Evolutionary conservation across 306 rosid genomes (phyloP).

Genomic region (Gleditsia sinensis): DNA sequence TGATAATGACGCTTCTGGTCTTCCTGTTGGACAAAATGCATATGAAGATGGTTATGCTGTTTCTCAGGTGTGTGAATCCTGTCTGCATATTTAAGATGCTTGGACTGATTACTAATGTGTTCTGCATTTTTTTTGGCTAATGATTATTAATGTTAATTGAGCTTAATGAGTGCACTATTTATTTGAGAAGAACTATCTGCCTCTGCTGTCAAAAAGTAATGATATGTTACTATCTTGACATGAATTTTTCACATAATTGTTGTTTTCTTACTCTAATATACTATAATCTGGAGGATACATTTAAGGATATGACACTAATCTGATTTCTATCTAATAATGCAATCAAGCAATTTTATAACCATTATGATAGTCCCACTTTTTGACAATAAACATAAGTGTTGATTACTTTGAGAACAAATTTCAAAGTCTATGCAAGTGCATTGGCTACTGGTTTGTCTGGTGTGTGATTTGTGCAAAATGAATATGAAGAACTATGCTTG

Average conservation of each 20-base stretch:
- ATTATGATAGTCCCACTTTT: constrained; percentile 2
- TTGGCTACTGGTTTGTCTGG: background rate
- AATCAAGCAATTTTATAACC: background rate
- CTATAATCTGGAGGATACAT: constrained; percentile 15
- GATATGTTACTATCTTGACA: constrained; percentile 5
- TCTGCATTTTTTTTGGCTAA: background rate
- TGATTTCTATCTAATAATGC: constrained; percentile 12
- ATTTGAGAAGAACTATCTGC: background rate
- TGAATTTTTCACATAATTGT: background rate
- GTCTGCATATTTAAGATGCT: background rate
- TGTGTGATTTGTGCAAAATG: background rate
- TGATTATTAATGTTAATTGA: background rate
- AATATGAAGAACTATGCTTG: background rate
- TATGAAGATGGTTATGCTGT: constrained; percentile 76
- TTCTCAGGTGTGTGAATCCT: constrained; percentile 70
- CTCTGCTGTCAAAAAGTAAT: constrained; percentile 5
- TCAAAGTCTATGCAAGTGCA: background rate
- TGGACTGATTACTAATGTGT: background rate
- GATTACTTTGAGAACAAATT: constrained; percentile 6
- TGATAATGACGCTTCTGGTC: constrained; percentile 72
- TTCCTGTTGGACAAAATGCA: constrained; percentile 68
- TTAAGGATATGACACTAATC: background rate
- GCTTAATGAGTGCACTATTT: background rate
- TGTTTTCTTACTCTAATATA: background rate
- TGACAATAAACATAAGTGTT: constrained; percentile 14